A percentile compares a stretch with the other conserved stretches of the same genome.
phyloP scores from a whole-genome alignment of 108 stramenopile genomes.

The Nannochloropsis gaditana region DNA sequence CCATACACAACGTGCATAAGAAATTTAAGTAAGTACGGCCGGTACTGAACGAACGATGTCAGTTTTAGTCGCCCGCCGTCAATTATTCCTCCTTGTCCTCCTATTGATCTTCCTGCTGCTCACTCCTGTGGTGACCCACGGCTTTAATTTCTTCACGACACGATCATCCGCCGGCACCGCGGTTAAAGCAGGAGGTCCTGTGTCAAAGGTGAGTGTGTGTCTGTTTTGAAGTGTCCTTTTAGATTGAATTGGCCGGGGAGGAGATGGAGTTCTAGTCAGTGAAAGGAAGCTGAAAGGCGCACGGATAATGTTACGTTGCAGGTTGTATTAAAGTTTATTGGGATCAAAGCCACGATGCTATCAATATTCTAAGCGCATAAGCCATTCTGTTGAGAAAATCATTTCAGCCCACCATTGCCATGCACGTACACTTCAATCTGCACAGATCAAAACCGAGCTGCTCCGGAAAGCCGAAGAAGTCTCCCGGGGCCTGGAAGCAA shows the following conservation, averaged over 20 bases:
- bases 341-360: no score
- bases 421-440: not conserved
- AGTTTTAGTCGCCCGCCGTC: no score
- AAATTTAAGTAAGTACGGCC: no score
- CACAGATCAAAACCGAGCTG: not conserved
- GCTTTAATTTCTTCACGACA: not conserved
- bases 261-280: not conserved
- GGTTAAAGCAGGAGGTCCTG: not conserved
- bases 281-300: not conserved
- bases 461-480: slow-evolving; percentile 5
- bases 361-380: no score
- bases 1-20: no score
- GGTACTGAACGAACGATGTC: no score
- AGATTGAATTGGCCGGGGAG: not conserved
- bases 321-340: no score
- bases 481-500: not conserved
- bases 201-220: not conserved
- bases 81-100: no score
- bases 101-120: no score
- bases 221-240: not conserved
- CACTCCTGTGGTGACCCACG: not conserved
- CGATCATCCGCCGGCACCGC: not conserved
- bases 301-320: no score
- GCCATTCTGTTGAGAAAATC: no score
- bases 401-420: not conserved